phyloP scores from a whole-genome alignment of 23 red algal species.

The Chondrus crispus region DNA sequence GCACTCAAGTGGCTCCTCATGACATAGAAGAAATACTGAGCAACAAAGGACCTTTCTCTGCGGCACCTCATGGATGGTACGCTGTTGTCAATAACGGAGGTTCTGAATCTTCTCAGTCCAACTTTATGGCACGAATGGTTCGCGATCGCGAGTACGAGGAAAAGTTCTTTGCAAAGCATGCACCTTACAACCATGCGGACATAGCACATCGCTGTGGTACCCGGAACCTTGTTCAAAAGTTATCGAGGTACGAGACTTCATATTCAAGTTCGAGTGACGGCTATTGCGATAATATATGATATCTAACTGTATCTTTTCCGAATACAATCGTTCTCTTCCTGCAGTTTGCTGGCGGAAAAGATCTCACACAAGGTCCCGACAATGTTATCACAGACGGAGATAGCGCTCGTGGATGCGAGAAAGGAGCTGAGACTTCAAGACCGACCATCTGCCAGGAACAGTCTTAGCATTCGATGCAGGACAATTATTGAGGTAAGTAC shows the following conservation, averaged over 20 bases:
- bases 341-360: neutral
- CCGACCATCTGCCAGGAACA: neutral
- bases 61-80: conserved; percentile 22
- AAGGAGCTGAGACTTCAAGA: neutral
- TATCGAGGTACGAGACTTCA: neutral
- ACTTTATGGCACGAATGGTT: neutral
- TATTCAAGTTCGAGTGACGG: neutral
- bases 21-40: conserved; percentile 16
- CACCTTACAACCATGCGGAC: neutral
- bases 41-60: neutral
- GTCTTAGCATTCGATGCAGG: neutral
- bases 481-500: conserved; percentile 2
- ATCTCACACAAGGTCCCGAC: neutral
- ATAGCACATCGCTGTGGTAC: neutral
- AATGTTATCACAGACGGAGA: conserved; percentile 23
- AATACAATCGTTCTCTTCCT: neutral
- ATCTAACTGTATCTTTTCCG: neutral
- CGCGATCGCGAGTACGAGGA: neutral
- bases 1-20: neutral
- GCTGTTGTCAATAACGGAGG: neutral
- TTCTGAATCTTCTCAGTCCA: neutral
- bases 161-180: neutral
- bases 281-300: neutral
- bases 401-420: neutral
- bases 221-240: neutral